phyloP scores from a whole-genome alignment of 2,329 filamentous ascomycete genomes.

The Aspergillaceae sp. region DNA sequence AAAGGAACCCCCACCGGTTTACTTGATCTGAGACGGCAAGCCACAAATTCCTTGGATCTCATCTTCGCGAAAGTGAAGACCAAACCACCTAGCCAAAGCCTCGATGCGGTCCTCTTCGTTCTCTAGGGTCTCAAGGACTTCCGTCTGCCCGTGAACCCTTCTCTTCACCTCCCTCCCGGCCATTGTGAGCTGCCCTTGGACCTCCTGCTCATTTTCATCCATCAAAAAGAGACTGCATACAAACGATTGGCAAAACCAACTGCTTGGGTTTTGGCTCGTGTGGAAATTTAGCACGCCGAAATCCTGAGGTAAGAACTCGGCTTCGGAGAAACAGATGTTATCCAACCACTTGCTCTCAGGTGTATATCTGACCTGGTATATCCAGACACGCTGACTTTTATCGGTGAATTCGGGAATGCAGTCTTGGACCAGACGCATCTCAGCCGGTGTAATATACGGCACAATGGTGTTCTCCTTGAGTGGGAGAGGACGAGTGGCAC shows the following conservation, averaged over 20 bases:
- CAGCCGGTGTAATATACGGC: conserved; percentile 45
- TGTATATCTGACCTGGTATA: conserved; percentile 52
- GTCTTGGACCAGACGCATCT: conserved; percentile 47
- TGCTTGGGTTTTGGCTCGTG: conserved; percentile 42
- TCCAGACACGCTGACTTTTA: conserved; percentile 46
- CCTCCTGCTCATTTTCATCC: conserved; percentile 37
- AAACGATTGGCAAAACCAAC: conserved; percentile 48
- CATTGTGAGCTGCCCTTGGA: conserved; percentile 48
- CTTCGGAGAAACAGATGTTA: conserved; percentile 58
- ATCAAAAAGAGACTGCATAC: conserved; percentile 49
- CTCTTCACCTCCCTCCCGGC: conserved; percentile 45
- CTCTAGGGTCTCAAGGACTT: conserved; percentile 39
- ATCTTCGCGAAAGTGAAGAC: conserved; percentile 42
- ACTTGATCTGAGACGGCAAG: conserved; percentile 44
- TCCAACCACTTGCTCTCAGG: conserved; percentile 46
- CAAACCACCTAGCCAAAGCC: conserved; percentile 46
- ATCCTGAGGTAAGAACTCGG: conserved; percentile 55
- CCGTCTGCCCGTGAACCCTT: conserved; percentile 44
- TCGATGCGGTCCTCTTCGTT: conserved; percentile 48
- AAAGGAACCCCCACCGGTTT: conserved; percentile 9
- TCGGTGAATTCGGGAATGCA: conserved; percentile 40
- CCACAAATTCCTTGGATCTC: conserved; percentile 46
- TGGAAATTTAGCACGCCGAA: conserved; percentile 54
- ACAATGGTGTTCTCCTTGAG: conserved; percentile 36
- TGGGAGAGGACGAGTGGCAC: conserved; percentile 50